Conservation (phyloP, 148 eudicot genomes). For the Rhododendron griersonianum region DNA sequence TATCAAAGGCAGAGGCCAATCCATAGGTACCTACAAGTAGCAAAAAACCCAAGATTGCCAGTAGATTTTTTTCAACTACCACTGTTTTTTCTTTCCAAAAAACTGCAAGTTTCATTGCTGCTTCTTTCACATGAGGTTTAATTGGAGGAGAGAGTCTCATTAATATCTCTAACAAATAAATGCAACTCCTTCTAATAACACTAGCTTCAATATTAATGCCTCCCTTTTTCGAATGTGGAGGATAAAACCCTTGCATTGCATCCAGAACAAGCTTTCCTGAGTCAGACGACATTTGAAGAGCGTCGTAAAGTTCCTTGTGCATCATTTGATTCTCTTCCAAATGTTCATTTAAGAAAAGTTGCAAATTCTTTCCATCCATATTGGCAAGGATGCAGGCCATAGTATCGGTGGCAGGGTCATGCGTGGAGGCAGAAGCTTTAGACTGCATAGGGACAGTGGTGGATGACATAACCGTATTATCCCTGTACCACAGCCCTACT, state of each 20-base stretch:
- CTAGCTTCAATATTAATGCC: not conserved
- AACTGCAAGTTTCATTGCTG: conserved; percentile 12
- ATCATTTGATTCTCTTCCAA: conserved; percentile 12
- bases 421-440: not conserved
- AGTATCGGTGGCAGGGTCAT: not conserved
- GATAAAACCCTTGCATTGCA: conserved; percentile 14
- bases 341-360: conserved; percentile 11
- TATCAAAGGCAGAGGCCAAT: conserved; percentile 22
- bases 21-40: conserved; percentile 20
- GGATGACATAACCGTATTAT: not conserved
- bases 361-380: conserved; percentile 23
- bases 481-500: not conserved
- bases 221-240: conserved; percentile 1
- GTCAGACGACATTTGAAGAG: conserved; percentile 7
- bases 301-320: conserved; percentile 2
- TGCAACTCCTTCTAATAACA: conserved; percentile 9
- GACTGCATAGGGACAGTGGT: not conserved
- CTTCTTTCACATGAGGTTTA: conserved; percentile 10
- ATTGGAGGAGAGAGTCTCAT: conserved; percentile 10
- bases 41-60: conserved; percentile 21
- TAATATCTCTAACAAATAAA: conserved; percentile 14
- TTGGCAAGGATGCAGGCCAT: conserved; percentile 5
- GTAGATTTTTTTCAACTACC: not conserved
- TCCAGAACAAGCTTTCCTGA: conserved; percentile 16
- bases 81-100: conserved; percentile 12